A percentile compares a stretch with the other conserved stretches of the same genome.
Evolutionary conservation across 1,284 basidiomycete species (phyloP).

Genomic region (Rhodotorula sp.): DNA sequence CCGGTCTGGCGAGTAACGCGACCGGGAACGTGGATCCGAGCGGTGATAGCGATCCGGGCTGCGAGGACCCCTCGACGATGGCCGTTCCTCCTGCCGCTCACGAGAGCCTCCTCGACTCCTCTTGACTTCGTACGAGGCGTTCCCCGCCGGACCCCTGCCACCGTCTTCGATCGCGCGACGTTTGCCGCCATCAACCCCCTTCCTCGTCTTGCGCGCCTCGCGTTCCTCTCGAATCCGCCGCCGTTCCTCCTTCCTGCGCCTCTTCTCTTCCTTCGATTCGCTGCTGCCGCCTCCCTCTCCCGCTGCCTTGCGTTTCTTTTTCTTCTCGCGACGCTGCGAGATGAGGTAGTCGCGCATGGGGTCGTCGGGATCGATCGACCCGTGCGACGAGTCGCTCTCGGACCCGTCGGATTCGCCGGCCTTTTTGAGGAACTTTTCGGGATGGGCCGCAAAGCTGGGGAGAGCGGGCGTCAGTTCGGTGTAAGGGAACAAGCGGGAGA

Average conservation of each 20-base stretch:
- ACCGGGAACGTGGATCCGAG: constrained; percentile 26
- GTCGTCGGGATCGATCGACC: constrained; percentile 87
- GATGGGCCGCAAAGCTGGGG: constrained; percentile 35
- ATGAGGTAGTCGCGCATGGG: constrained; percentile 86
- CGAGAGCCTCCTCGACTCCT: not conserved
- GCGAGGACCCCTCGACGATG: constrained; percentile 1
- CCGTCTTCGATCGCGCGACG: constrained; percentile 5
- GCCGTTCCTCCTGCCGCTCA: not conserved
- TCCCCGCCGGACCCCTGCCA: not conserved
- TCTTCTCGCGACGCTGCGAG: constrained; percentile 42
- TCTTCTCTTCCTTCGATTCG: constrained; percentile 21
- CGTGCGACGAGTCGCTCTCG: constrained; percentile 63
- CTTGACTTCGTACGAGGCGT: not conserved
- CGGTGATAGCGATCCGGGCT: not conserved
- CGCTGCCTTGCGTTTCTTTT: constrained; percentile 9
- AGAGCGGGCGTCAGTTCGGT: not conserved
- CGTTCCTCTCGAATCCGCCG: constrained; percentile 33
- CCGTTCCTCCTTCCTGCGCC: constrained; percentile 23
- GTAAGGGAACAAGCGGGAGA: constrained; percentile 35
- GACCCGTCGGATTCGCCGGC: constrained; percentile 57
- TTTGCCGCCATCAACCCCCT: constrained; percentile 12
- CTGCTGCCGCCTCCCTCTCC: not conserved
- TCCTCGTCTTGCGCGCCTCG: constrained; percentile 45
- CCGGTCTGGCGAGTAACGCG: constrained; percentile 1
- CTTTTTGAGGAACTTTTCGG: constrained; percentile 23